phyloP scores from a whole-genome alignment of 1,284 basidiomycete genomes.

The Volvariella volvacea region DNA sequence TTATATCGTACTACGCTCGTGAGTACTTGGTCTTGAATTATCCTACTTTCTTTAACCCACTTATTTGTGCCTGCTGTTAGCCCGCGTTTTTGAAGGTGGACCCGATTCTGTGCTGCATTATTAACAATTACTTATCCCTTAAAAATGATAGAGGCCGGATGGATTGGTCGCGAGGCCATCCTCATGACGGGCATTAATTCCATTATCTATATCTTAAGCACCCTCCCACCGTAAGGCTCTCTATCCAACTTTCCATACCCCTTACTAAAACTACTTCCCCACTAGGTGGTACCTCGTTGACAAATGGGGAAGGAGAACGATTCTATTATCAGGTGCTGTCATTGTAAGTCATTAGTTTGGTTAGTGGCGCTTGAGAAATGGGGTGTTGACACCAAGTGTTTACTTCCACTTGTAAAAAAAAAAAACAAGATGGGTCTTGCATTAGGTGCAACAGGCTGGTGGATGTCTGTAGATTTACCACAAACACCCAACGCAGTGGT shows the following conservation, averaged over 20 bases:
- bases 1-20: conserved; percentile 95
- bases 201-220: conserved; percentile 80
- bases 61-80: conserved; percentile 26
- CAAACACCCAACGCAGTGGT: conserved; percentile 88
- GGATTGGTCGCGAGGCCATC: conserved; percentile 95
- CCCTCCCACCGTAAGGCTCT: conserved; percentile 67
- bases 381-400: no score
- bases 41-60: conserved; percentile 7
- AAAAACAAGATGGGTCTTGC: conserved; percentile 65
- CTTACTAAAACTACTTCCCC: conserved; percentile 11
- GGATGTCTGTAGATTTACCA: conserved; percentile 89
- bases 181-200: conserved; percentile 97
- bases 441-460: conserved; percentile 79
- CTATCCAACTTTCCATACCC: conserved; percentile 1
- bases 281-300: conserved; percentile 95
- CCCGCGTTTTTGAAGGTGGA: conserved; percentile 80
- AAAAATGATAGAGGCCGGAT: conserved; percentile 86
- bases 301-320: conserved; percentile 83
- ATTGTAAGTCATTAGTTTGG: conserved; percentile 41
- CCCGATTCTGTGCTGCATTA: conserved; percentile 4
- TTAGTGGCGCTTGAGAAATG: no score
- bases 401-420: neutral
- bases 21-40: conserved; percentile 29
- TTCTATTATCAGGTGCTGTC: conserved; percentile 89
- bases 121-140: conserved; percentile 6